These are phyloP conservation scores for Taiozyma sp. DNA, from an alignment of 1,139 yeast genomes.

Conservation along the genomic window DNA sequence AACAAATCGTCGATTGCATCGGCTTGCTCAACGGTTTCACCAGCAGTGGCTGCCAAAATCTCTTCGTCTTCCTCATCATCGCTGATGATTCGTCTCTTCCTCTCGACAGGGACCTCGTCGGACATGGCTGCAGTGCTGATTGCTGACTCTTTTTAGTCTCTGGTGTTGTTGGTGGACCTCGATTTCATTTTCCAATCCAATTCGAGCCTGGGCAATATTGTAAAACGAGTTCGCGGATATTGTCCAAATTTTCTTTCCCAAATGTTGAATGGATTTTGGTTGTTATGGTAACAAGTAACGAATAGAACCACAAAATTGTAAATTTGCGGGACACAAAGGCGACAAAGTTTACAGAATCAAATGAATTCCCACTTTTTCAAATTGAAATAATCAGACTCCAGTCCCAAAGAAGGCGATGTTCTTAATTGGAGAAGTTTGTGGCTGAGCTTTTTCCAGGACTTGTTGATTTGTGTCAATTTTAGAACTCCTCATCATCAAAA, in stretches of 20 bases:
- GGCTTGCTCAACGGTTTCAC: not conserved
- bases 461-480: constrained; percentile 17
- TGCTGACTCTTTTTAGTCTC: not conserved
- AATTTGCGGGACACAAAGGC: not conserved
- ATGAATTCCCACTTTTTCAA: not conserved
- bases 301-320: constrained; percentile 18
- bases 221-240: not conserved
- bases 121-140: not conserved
- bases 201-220: not conserved
- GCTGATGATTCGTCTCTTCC: constrained; percentile 20
- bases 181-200: not conserved
- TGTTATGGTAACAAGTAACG: not conserved
- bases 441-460: not conserved
- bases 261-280: not conserved
- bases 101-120: constrained; percentile 3
- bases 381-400: too few relatives aligned
- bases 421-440: not conserved
- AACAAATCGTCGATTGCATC: constrained; percentile 2
- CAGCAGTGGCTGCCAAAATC: not conserved
- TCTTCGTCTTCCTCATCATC: constrained; percentile 11
- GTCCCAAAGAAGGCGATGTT: too few relatives aligned
- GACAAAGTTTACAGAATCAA: not conserved
- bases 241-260: not conserved
- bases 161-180: not conserved
- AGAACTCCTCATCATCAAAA: not conserved